A percentile compares a stretch with the other conserved stretches of the same genome.
These are phyloP conservation scores for Coffea canephora DNA, from an alignment of 257 asterid species.

Conservation along the genomic window DNA sequence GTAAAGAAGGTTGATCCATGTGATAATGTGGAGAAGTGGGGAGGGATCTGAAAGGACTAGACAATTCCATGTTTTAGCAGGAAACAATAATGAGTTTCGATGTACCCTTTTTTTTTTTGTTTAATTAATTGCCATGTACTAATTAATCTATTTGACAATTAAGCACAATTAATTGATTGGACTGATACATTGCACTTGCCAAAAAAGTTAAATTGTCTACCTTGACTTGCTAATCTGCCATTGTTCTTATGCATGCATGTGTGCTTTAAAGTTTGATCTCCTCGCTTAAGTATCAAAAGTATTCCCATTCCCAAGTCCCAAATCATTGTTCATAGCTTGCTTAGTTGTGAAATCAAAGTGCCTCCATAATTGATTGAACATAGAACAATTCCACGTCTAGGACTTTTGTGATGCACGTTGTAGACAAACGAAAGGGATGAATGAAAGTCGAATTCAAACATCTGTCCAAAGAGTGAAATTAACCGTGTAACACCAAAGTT, in stretches of 20 bases:
- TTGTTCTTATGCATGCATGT: not conserved
- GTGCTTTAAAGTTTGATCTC: not conserved
- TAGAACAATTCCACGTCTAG: not conserved
- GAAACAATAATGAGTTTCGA: slow-evolving; percentile 11
- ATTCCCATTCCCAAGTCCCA: not conserved
- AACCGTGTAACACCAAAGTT: not conserved
- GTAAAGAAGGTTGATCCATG: slow-evolving; percentile 53
- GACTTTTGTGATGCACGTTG: not conserved
- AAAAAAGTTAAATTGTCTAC: slow-evolving; percentile 13
- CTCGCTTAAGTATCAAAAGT: not conserved
- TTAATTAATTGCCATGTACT: not conserved
- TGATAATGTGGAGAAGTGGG: slow-evolving; percentile 58
- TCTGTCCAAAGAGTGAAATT: not conserved
- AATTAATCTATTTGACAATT: not conserved
- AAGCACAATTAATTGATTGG: slow-evolving; percentile 6
- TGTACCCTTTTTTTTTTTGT: too few relatives aligned
- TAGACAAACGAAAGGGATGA: not conserved
- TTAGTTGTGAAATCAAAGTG: slow-evolving; percentile 12
- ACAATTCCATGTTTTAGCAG: slow-evolving; percentile 7
- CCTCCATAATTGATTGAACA: not conserved
- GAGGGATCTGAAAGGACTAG: slow-evolving; percentile 35
- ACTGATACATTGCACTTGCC: slow-evolving; percentile 41
- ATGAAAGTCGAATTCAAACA: not conserved
- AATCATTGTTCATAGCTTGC: slow-evolving; percentile 11
- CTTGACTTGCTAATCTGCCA: not conserved